A percentile compares a stretch with the other conserved stretches of the same genome.
These are phyloP conservation scores for Barnettozyma siamensis DNA, from an alignment of 805 yeast species.

Conservation along the genomic window DNA sequence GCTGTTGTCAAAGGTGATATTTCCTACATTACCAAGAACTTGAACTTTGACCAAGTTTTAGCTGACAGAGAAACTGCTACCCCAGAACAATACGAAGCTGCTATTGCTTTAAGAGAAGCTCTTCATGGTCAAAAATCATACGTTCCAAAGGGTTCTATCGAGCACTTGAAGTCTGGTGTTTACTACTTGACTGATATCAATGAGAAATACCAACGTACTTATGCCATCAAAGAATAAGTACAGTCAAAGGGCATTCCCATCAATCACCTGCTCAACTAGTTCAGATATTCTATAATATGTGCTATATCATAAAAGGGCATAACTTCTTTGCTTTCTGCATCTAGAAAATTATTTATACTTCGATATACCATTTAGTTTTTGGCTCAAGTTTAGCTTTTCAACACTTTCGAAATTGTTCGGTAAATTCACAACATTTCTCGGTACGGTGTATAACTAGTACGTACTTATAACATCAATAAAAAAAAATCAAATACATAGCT, in stretches of 20 bases:
- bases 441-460: no score
- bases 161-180: conserved; percentile 64
- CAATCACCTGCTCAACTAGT: no score
- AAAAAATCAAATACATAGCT: no score
- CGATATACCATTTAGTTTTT: not conserved
- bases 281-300: not conserved
- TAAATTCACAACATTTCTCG: no score
- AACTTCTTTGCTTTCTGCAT: not conserved
- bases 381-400: no score
- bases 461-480: no score
- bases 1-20: conserved; percentile 79
- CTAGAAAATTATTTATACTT: not conserved
- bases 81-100: conserved; percentile 78
- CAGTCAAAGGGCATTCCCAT: no score
- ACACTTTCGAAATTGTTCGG: no score
- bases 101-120: conserved; percentile 80
- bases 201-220: conserved; percentile 82
- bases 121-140: conserved; percentile 78
- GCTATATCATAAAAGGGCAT: not conserved
- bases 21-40: conserved; percentile 51
- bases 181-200: conserved; percentile 82
- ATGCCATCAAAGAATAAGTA: conserved; percentile 57
- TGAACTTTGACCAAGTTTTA: conserved; percentile 65
- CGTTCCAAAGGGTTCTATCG: conserved; percentile 76
- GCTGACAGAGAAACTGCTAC: conserved; percentile 57